Evolutionary conservation across 805 yeast species (phyloP), one percentile per base, ranked within the genome.

Genomic region (Candida methanosorbosa): DNA sequence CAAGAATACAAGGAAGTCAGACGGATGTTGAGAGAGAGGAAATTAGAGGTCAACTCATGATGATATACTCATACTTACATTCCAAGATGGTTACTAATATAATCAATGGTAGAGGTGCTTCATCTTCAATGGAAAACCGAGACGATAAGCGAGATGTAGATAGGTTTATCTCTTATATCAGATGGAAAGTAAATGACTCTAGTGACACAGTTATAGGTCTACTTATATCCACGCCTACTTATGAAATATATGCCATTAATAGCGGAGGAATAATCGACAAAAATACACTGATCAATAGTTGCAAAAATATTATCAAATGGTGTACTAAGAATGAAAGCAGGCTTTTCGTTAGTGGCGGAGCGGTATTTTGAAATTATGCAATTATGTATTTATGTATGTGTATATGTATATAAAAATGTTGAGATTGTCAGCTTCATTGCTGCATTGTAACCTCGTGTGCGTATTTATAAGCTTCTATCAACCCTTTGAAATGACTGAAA

Each of bases 321-420:
- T 79, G 94, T 45, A 67, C 72, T 40, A 74, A 68, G 41, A 72
- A 83, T 44, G 81, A 81, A 41, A 75, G 74, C 35, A 61, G 92
- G 27, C 52, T 86, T 24, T 86, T 85, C 52, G 75, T 81, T 9
- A 72, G 75, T 17, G 78, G 77, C n/a, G 92, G 92, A 2, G 84
- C 82, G 0, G 66, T 70, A 0, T 81, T 75, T 48, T 78, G 43
- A 48, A 32, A 14, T 13, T 24, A 28, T 9, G 15, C 15, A 24
- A 14, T 23, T 30, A 20, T 21, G 7, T 30, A 20, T 30, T 8
- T 19, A 12, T 25, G 5, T 14, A 22, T 20, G 9, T 18, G 18
- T 18, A 18, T 35, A 4, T 29, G 5, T 20, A 20, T 18, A 18
- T 9, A 17, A 25, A 14, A 16, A 20, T n/a, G n/a, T 16, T 18